phyloP scores from a whole-genome alignment of 805 yeast genomes.

The Candida maltosa region DNA sequence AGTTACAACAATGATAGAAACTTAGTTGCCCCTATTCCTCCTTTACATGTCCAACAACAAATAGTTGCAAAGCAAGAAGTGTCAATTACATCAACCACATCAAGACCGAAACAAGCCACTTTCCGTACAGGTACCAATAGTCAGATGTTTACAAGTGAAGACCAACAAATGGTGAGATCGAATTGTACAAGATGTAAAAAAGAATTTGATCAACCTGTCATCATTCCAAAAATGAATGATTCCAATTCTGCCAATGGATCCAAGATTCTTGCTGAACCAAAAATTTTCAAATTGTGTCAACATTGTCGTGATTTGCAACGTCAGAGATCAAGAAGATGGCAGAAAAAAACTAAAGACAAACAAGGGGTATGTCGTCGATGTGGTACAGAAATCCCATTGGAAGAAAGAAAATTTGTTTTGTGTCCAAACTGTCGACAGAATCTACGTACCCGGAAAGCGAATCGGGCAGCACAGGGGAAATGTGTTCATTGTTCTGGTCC shows the following conservation, averaged over 20 bases:
- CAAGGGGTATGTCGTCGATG: constrained; percentile 65
- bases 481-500: constrained; percentile 72
- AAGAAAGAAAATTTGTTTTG: constrained; percentile 50
- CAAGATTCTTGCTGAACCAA: constrained; percentile 35
- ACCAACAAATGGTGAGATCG: constrained; percentile 28
- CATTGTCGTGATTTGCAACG: constrained; percentile 66
- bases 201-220: constrained; percentile 45
- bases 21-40: constrained; percentile 36
- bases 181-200: constrained; percentile 61
- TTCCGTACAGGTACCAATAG: too few species aligned
- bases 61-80: constrained; percentile 17
- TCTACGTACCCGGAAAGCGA: constrained; percentile 53
- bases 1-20: constrained; percentile 11
- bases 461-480: constrained; percentile 58
- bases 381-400: constrained; percentile 51
- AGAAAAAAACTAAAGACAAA: constrained; percentile 54
- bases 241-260: constrained; percentile 14
- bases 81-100: too few species aligned
- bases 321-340: constrained; percentile 64
- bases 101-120: background rate
- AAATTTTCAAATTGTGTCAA: constrained; percentile 53
- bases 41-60: constrained; percentile 42
- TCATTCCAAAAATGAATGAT: constrained; percentile 23
- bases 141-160: too few species aligned
- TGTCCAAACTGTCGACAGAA: constrained; percentile 60